Percentiles rank a stretch among this genome's conserved stretches.
These are phyloP conservation scores for Leptodontidium sp. DNA, from an alignment of 2,329 filamentous ascomycete species.

Conservation along the genomic window DNA sequence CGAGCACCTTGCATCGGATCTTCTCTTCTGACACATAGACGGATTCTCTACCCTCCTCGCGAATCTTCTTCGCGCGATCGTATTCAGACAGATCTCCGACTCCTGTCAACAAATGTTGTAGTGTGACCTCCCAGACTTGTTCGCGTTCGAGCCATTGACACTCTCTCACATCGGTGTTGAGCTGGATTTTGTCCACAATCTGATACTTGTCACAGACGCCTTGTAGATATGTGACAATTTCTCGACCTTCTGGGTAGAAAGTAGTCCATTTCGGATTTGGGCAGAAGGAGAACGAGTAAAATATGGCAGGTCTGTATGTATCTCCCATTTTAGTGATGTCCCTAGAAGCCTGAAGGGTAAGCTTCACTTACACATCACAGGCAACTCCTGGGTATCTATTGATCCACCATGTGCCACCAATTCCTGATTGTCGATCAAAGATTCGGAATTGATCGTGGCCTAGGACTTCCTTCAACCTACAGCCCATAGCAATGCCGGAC, in stretches of 20 bases:
- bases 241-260: slow-evolving; percentile 65
- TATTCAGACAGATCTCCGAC: slow-evolving; percentile 60
- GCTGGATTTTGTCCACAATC: slow-evolving; percentile 64
- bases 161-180: slow-evolving; percentile 63
- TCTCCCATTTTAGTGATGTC: background rate
- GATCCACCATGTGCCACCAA: slow-evolving; percentile 64
- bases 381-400: slow-evolving; percentile 64
- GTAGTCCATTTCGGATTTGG: slow-evolving; percentile 66
- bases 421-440: slow-evolving; percentile 63
- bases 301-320: slow-evolving; percentile 56
- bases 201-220: slow-evolving; percentile 60
- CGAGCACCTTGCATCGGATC: slow-evolving; percentile 61
- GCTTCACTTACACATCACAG: slow-evolving; percentile 55
- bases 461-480: slow-evolving; percentile 60
- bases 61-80: slow-evolving; percentile 54
- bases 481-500: slow-evolving; percentile 67
- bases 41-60: slow-evolving; percentile 53
- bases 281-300: slow-evolving; percentile 69
- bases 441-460: slow-evolving; percentile 65
- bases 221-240: slow-evolving; percentile 64
- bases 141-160: slow-evolving; percentile 61
- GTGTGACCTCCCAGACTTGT: slow-evolving; percentile 61
- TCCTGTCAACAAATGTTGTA: slow-evolving; percentile 59
- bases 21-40: slow-evolving; percentile 60
- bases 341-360: background rate